Base-by-base conservation (phyloP, 2,329 filamentous ascomycete species). In the Paecilomyces formosus region DNA sequence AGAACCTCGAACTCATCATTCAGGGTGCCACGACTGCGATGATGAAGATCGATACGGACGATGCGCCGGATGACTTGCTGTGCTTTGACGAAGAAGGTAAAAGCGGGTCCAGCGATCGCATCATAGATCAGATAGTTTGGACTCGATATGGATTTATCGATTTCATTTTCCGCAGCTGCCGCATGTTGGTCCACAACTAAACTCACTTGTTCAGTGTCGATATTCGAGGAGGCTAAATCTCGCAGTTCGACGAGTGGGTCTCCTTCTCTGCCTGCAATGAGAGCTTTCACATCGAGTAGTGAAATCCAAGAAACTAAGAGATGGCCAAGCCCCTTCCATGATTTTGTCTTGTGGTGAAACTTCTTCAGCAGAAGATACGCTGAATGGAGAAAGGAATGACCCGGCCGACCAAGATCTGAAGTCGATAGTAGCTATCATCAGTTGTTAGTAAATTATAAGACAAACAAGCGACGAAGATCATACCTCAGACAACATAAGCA, bases 1-100 rank as follows among this genome's bases (percentile, higher is more conserved):
- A 74, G 67, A 24, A 74, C 72, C 58, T 74, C 72, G 28, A 71
- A 73, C 60, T 74, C 72, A 57, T 74, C 72, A 31, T 64, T 68
- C 13, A 74, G 65, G 1, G 72, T 73, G 35, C 72, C 72, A 4
- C 72, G 70, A 22, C 66, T 72, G 60, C 72, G 72, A 58, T 74
- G 72, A 57, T 74, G 72, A 18, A 74, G 64, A 58, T 74, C 71
- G 30, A 74, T 71, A 49, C 61, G 63, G 39, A 73, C 65, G 11
- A 73, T 73, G 2, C 71, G 70, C 1, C 71, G 67, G 33, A 69
- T 67, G 18, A 73, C 62, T 57, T 73, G 71, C 55, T 73, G 71
- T 3, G 71, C 66, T 58, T 68, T 64, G 3, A 69, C 59, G 53
- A 69, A 71, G 60, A 73, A 73, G n/a, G 62, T 63, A 53, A 71